These are phyloP conservation scores for Wallemia hederae DNA, from an alignment of 1,284 basidiomycete genomes.

Conservation along the genomic window DNA sequence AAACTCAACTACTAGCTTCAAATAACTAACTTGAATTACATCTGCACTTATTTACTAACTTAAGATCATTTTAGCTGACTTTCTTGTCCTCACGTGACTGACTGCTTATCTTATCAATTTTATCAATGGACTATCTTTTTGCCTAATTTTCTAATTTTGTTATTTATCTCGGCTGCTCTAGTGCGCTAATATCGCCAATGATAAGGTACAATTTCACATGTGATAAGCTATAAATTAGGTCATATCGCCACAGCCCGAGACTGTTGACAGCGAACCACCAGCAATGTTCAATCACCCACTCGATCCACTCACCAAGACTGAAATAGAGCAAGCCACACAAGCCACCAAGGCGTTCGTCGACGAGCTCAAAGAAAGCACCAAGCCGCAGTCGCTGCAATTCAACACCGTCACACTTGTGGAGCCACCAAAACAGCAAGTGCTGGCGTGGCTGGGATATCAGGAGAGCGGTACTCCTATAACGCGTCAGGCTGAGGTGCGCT, in stretches of 20 bases:
- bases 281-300: constrained; percentile 17
- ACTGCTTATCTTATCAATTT: neutral
- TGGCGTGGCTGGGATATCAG: constrained; percentile 12
- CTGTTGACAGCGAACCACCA: no score
- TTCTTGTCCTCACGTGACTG: neutral
- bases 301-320: constrained; percentile 16
- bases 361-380: constrained; percentile 2
- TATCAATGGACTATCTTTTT: neutral
- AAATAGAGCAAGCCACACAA: constrained; percentile 12
- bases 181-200: neutral
- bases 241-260: neutral
- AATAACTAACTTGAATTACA: neutral
- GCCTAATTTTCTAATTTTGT: neutral
- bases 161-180: neutral
- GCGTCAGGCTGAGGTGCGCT: constrained; percentile 14
- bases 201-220: neutral
- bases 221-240: neutral
- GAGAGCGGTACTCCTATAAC: constrained; percentile 6
- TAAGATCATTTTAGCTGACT: neutral
- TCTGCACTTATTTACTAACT: neutral
- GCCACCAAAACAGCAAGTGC: constrained; percentile 15
- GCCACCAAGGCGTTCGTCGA: constrained; percentile 4
- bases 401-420: constrained; percentile 16
- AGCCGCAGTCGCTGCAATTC: constrained; percentile 11
- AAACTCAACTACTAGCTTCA: neutral